Evolutionary conservation across 352 stramenopile species (phyloP), one percentile per base, ranked within the genome.

Genomic region (Phytophthora sp.): DNA sequence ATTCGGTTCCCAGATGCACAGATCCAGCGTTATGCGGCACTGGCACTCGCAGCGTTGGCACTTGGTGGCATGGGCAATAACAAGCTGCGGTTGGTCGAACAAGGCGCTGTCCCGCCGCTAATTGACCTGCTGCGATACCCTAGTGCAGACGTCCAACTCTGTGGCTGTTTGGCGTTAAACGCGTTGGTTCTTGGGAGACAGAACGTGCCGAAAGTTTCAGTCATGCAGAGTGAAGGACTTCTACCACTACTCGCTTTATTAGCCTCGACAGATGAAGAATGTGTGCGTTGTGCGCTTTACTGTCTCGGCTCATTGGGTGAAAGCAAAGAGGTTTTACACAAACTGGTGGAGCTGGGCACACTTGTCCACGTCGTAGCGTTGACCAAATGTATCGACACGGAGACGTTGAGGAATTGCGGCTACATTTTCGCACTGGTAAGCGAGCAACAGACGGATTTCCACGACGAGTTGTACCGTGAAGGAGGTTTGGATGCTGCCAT

Each of bases 1-100:
- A 83, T 96, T 8, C 81, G 95, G 18, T 99, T 98, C 64, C 96
- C 95, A 5, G 95, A 99, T 59, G 79, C 95, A 9, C 92, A 99
- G 71, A 98, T 99, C 59, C 95, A 99, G 76, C 84, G 95, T 3
- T 98, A 97, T 53, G 95, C 96, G 13, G 88, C 93, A 6, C 79
- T 99, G 47, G 86, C 95, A 15, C 71, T 99, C 7, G 95, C 96
- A 15, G 96, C 89, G 21, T 71, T 99, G 21, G 91, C 88, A 1
- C 75, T 99, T 1, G 97, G 96, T 24, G 93, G 93, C 59, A 89
- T 98, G 59, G 85, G 86, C n/a, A 86, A 87, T 56, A 97, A 98
- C 76, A 99, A 98, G 74, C 63, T 97, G 8, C 82, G 92, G 20
- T 77, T 99, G 63, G 81, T 98, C 6, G 87, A 98, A 57, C 86